phyloP scores from a whole-genome alignment of 1,284 basidiomycete species.

The Trametes hirsuta region DNA sequence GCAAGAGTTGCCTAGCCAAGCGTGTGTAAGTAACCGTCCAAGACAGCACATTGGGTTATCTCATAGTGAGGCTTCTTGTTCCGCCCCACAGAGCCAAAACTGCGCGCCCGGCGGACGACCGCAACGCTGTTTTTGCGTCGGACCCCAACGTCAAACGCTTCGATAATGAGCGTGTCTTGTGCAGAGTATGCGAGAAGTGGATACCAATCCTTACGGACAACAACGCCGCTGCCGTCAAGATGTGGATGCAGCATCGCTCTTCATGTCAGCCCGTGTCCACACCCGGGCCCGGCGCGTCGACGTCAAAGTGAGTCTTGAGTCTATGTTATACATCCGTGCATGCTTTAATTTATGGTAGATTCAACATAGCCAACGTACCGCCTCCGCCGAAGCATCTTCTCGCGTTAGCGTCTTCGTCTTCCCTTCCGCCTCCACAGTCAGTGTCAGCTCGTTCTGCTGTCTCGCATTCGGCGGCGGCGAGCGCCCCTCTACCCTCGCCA shows the following conservation, averaged over 20 bases:
- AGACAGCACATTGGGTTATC: neutral
- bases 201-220: conserved; percentile 44
- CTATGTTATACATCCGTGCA: neutral
- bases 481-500: conserved; percentile 8
- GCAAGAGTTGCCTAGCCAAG: conserved; percentile 75
- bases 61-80: conserved; percentile 11
- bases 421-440: conserved; percentile 29
- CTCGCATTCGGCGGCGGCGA: conserved; percentile 8
- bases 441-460: conserved; percentile 22
- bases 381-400: conserved; percentile 39
- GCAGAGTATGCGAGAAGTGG: conserved; percentile 70
- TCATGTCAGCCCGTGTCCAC: conserved; percentile 30
- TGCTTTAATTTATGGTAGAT: conserved; percentile 4
- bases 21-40: conserved; percentile 51
- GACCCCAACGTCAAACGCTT: conserved; percentile 72
- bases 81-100: conserved; percentile 29
- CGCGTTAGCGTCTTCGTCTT: conserved; percentile 38
- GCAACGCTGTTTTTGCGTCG: conserved; percentile 56
- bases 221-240: conserved; percentile 31
- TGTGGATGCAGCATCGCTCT: conserved; percentile 38
- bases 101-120: conserved; percentile 51
- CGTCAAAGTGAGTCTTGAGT: conserved; percentile 27
- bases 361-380: conserved; percentile 35
- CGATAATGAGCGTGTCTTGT: conserved; percentile 69
- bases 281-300: conserved; percentile 16